Base-by-base conservation (phyloP, 75 land plant species). In the Pinus albicaulis region DNA sequence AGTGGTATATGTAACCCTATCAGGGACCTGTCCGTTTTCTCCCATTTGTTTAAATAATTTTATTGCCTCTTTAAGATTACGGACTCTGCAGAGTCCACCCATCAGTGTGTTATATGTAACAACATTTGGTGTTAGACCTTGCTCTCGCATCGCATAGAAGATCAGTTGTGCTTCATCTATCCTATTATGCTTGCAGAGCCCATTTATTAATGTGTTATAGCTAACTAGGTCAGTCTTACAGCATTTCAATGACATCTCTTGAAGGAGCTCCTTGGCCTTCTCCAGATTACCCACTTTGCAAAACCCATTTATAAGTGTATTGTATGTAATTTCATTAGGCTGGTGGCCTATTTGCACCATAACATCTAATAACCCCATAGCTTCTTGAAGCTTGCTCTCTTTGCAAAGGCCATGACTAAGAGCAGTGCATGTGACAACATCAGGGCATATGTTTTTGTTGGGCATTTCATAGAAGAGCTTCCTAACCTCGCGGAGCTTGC, bases 41-140 rank as follows among this genome's bases (percentile, higher is more conserved):
- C 84, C 62, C 99, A 93, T 93, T 53, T 85, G 84, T 68, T 82
- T 86, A 31, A 91, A 59, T 38, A 96, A 68, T 65, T 59, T 80
- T 59, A 83, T 80, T 48, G 96, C 99, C 57, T 90, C 89, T 0
- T 64, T 74, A 13, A 85, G 65, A 72, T 80, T 93, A 17, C 86
- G 86, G n/a, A 53, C 72, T 22, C 81, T 86, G 53, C 92, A 92
- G 61, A 96, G 76, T 76, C 86, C 74, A 74, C 75, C 73, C 17
- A 96, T 77, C 78, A 91, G 72, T 72, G 89, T 78, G 31, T 89
- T 92, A 61, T 85, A 96, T 4, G 93, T 93, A 38, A 77, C 86
- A 11, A 44, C 41, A 69, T 93, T 95, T 16, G 94, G 93, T 56
- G 74, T 80, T 85, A 91, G 80, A 31, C 91, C 94, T 65, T 83